Evolutionary conservation across 441 rosid species (phyloP), one percentile per base, ranked within the genome.

Genomic region (Aquilaria agallochum): DNA sequence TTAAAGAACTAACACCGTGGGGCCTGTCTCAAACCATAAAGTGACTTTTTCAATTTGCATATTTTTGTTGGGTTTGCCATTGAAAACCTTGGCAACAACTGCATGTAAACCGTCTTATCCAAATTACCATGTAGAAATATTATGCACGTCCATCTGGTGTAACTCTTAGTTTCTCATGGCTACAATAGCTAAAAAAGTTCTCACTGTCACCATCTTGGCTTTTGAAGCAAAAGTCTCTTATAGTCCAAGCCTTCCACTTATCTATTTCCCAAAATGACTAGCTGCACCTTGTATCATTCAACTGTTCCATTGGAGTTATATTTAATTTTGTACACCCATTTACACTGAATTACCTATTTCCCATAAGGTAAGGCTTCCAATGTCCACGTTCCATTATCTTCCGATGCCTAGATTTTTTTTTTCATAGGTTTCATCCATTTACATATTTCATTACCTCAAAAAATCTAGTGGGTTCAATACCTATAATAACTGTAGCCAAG

Each of bases 21-120:
- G 1, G 66, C 74, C 10, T 70, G 34, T 9, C 56, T 13, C 10
- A 65, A 33, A 7, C 62, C 58, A 30, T 65, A 70, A 11, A 60
- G 6, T 1, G 70, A 53, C 14, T 58, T 64, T 5, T 42, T 5
- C 0, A 59, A 47, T 1, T n/a, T 49, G 36, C 66, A 70, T 0
- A 59, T 62, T 32, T 48, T 48, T 0, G 30, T 8, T 0, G 27
- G n/a, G 5, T 31, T 0, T 0, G 6, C 8, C 2, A 4, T 9
- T 0, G 3, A 8, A 56, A 65, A 59, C 0, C 55, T 30, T 0
- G 9, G 64, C 2, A 60, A 65, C 14, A 59, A 5, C 4, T 48
- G 6, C 60, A 63, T 55, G 2, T 56, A 47, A 0, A 45, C 50
- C n/a, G 55, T 32, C 9, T 57, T 2, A 5, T 20, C 40, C 40